Percentiles rank a stretch among this genome's conserved stretches.
Conservation (phyloP, 345 rosid species). For the Microcos paniculata region DNA sequence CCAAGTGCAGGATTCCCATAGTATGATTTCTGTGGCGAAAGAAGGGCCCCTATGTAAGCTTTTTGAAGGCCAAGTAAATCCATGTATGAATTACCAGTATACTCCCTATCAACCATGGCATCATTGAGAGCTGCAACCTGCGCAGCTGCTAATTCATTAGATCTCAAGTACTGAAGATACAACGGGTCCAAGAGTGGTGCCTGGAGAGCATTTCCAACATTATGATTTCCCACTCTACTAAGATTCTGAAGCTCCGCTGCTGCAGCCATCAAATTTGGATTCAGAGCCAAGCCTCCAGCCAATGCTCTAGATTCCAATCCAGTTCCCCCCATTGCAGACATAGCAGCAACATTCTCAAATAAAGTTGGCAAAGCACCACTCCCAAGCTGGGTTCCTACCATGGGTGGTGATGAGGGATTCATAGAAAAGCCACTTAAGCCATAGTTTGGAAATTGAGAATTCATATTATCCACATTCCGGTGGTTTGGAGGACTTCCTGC, state of each 20-base stretch:
- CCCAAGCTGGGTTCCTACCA: conserved; percentile 45
- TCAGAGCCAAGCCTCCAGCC: conserved; percentile 35
- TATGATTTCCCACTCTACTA: conserved; percentile 41
- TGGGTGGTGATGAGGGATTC: conserved; percentile 47
- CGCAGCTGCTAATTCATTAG: conserved; percentile 51
- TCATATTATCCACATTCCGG: conserved; percentile 34
- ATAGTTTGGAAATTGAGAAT: conserved; percentile 43
- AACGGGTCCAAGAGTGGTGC: conserved; percentile 41
- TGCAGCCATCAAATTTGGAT: conserved; percentile 43
- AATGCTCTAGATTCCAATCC: conserved; percentile 45
- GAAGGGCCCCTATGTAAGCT: conserved; percentile 48
- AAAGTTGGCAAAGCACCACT: conserved; percentile 49
- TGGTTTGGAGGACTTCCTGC: conserved; percentile 32
- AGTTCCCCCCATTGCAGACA: conserved; percentile 49
- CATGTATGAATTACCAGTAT: conserved; percentile 45
- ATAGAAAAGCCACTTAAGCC: conserved; percentile 38
- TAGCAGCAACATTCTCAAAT: conserved; percentile 51
- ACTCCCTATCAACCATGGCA: conserved; percentile 41
- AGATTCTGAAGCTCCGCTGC: conserved; percentile 47
- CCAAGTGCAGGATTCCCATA: conserved; percentile 51
- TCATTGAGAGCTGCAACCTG: conserved; percentile 50
- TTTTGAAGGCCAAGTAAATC: conserved; percentile 55
- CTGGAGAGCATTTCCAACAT: conserved; percentile 39
- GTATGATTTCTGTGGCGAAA: conserved; percentile 47
- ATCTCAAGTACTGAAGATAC: conserved; percentile 47